Conservation (phyloP, 306 rosid species). For the Cucurbita maxima region DNA sequence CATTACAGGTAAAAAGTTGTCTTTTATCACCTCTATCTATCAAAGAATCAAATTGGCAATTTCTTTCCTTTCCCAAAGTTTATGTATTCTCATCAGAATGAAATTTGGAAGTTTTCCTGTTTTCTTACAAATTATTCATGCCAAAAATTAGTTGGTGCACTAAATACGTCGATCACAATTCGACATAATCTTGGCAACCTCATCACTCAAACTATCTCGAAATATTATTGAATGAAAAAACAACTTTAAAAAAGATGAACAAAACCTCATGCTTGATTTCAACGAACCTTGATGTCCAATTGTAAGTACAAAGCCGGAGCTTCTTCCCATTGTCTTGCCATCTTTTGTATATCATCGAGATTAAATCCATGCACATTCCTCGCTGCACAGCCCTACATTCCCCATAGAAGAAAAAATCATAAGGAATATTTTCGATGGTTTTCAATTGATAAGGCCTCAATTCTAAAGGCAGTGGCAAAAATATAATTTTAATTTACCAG, state of each 20-base stretch:
- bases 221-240: not conserved
- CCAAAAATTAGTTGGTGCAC: not conserved
- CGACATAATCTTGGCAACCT: not conserved
- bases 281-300: conserved; percentile 64
- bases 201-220: not conserved
- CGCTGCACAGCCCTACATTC: conserved; percentile 81
- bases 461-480: not conserved
- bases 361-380: conserved; percentile 88
- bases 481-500: not conserved
- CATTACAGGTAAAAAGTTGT: not conserved
- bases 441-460: not conserved
- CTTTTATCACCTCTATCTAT: not conserved
- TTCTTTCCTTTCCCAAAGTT: not conserved
- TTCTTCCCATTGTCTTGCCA: conserved; percentile 88
- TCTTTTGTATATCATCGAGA: conserved; percentile 55
- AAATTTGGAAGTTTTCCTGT: not conserved
- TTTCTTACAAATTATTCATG: not conserved
- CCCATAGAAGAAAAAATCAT: not conserved
- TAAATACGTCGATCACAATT: not conserved
- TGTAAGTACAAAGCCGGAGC: conserved; percentile 68
- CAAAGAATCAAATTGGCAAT: not conserved
- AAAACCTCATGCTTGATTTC: not conserved
- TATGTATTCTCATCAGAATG: not conserved
- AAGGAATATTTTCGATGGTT: not conserved
- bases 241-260: not conserved